These are phyloP conservation scores for Aureoboletus auriporus DNA, from an alignment of 768 basidiomycete genomes.

Conservation along the genomic window DNA sequence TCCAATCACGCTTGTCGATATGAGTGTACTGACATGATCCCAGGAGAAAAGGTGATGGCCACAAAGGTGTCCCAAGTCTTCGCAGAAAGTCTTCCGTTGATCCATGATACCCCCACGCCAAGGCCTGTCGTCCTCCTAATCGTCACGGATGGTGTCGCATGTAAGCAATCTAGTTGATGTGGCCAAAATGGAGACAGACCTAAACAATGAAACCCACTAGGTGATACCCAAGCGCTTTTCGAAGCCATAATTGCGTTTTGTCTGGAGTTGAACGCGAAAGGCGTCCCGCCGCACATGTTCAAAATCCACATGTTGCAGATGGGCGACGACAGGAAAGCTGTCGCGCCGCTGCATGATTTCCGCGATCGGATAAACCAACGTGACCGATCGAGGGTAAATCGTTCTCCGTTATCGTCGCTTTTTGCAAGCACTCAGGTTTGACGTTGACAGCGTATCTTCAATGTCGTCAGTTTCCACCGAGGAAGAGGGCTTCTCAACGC, in stretches of 20 bases:
- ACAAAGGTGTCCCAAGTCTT: conserved; percentile 18
- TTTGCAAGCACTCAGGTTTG: background rate
- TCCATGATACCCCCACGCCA: conserved; percentile 1
- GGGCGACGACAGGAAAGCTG: conserved; percentile 19
- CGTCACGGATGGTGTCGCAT: conserved; percentile 17
- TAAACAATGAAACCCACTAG: conserved; percentile 2
- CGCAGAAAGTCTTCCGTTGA: conserved; percentile 9
- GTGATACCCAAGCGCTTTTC: conserved; percentile 10
- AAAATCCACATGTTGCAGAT: conserved; percentile 23
- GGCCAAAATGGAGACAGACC: background rate
- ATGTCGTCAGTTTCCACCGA: conserved; percentile 21
- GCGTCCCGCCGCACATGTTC: conserved; percentile 16
- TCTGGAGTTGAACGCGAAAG: conserved; percentile 6
- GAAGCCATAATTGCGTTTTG: conserved; percentile 7
- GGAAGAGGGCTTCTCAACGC: conserved; percentile 20
- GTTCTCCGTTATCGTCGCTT: background rate
- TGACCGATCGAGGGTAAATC: conserved; percentile 14
- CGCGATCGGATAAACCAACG: conserved; percentile 14
- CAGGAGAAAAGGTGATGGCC: conserved; percentile 15
- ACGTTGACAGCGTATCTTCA: conserved; percentile 13
- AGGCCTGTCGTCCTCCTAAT: conserved; percentile 13
- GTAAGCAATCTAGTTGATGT: conserved; percentile 4
- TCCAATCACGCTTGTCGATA: no score
- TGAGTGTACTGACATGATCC: background rate
- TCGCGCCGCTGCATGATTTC: conserved; percentile 20